These are phyloP conservation scores for Lunasporangiospora selenospora DNA, from an alignment of 192 early-diverging fungal genomes.

Conservation along the genomic window DNA sequence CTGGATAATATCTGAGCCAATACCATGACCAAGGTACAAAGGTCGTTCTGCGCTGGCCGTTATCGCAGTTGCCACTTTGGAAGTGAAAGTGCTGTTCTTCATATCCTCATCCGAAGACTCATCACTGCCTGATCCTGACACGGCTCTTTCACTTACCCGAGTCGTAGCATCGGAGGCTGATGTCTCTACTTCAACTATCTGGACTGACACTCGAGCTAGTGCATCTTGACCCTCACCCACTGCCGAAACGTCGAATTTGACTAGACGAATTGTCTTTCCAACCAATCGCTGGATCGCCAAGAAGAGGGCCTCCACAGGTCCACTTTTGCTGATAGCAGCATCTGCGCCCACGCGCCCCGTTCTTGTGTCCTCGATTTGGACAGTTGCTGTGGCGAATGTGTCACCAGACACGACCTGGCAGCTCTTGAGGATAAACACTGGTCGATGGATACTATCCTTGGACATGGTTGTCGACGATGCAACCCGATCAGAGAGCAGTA, in stretches of 20 bases:
- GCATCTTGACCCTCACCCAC: conserved; percentile 84
- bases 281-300: conserved; percentile 83
- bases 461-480: conserved; percentile 9
- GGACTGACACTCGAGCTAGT: conserved; percentile 78
- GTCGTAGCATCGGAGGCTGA: too few species aligned
- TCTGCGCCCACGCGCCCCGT: conserved; percentile 54
- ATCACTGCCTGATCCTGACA: conserved; percentile 10
- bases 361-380: conserved; percentile 66
- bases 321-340: conserved; percentile 74
- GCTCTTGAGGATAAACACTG: conserved; percentile 66
- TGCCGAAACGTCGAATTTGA: conserved; percentile 80
- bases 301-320: conserved; percentile 86
- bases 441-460: too few species aligned
- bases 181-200: conserved; percentile 49
- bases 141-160: too few species aligned
- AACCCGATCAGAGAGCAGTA: conserved; percentile 77
- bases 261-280: conserved; percentile 67
- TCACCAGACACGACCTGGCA: conserved; percentile 80
- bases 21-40: conserved; percentile 73
- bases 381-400: conserved; percentile 78
- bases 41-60: too few species aligned
- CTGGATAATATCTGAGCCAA: conserved; percentile 80
- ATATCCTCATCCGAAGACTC: conserved; percentile 58
- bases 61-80: too few species aligned
- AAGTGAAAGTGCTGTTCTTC: too few species aligned